Percentiles rank a stretch among this genome's conserved stretches.
Conservation (phyloP, 2,329 filamentous ascomycete species). For the Calcarisporium arbuscula region DNA sequence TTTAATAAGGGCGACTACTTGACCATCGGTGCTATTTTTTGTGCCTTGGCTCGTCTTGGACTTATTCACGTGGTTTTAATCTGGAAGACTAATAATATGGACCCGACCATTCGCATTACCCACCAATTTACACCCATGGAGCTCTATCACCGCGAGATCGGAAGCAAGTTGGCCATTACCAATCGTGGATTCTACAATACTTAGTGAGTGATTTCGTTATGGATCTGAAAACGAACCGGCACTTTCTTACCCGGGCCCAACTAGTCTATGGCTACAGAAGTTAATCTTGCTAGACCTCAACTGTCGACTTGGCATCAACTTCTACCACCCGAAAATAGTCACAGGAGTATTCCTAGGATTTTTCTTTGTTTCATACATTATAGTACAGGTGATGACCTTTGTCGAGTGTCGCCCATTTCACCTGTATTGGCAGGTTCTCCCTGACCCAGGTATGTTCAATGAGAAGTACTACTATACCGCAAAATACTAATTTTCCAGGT, state of each 20-base stretch:
- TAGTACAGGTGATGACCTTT: slow-evolving; percentile 26
- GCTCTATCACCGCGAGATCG: slow-evolving; percentile 25
- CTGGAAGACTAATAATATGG: slow-evolving; percentile 30
- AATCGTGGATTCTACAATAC: slow-evolving; percentile 26
- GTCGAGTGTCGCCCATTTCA: slow-evolving; percentile 37
- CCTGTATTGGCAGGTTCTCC: slow-evolving; percentile 52
- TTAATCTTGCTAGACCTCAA: slow-evolving; percentile 21
- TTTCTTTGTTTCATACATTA: slow-evolving; percentile 22
- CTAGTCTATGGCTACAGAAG: slow-evolving; percentile 22
- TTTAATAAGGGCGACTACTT: slow-evolving; percentile 16
- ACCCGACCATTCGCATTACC: slow-evolving; percentile 12
- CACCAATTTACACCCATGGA: slow-evolving; percentile 21
- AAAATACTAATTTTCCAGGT: slow-evolving; percentile 10
- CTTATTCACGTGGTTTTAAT: slow-evolving; percentile 27
- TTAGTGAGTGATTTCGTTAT: slow-evolving; percentile 22
- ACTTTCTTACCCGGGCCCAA: not conserved
- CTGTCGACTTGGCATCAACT: slow-evolving; percentile 15
- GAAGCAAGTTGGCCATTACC: slow-evolving; percentile 25
- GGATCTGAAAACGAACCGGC: not conserved
- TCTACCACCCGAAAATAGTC: slow-evolving; percentile 17
- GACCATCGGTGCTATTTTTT: slow-evolving; percentile 34
- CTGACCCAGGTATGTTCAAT: slow-evolving; percentile 26
- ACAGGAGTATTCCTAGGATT: slow-evolving; percentile 19
- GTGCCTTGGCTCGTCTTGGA: slow-evolving; percentile 15
- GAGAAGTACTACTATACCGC: not conserved